Percentiles rank a stretch among this genome's conserved stretches.
These are phyloP conservation scores for Euphorbia schlechtendalii DNA, from an alignment of 441 rosid genomes.

Conservation along the genomic window DNA sequence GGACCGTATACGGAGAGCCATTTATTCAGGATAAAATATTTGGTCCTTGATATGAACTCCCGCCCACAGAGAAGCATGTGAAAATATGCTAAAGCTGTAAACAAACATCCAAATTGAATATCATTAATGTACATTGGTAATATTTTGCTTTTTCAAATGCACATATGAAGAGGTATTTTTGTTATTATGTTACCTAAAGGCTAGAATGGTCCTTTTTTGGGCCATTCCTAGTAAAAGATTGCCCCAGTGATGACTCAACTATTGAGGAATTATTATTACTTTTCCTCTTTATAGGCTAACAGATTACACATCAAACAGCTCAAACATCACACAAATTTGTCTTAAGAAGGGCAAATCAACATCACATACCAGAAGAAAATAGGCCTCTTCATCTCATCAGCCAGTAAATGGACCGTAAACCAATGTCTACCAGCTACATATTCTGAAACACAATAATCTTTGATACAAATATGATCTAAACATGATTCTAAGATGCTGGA, in stretches of 20 bases:
- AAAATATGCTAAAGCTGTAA: conserved; percentile 17
- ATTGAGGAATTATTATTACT: conserved; percentile 16
- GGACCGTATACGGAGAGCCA: too few species aligned
- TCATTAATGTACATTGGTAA: not conserved
- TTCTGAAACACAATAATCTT: conserved; percentile 13
- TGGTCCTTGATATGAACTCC: conserved; percentile 9
- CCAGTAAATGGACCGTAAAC: not conserved
- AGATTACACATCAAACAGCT: conserved; percentile 2
- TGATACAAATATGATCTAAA: conserved; percentile 20
- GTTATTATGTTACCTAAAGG: conserved; percentile 19
- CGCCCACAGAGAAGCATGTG: too few species aligned
- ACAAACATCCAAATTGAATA: not conserved
- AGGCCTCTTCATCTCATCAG: conserved; percentile 1
- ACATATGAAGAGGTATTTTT: conserved; percentile 9
- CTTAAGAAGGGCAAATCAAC: too few species aligned
- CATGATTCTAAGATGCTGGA: conserved; percentile 6
- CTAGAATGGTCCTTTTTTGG: conserved; percentile 8
- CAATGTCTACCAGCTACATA: not conserved
- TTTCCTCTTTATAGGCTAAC: not conserved
- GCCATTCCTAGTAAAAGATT: conserved; percentile 6
- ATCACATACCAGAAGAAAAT: not conserved
- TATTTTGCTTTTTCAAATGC: not conserved
- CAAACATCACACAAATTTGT: not conserved
- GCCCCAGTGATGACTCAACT: not conserved
- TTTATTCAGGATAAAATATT: too few species aligned